Percentiles rank a stretch among this genome's conserved stretches.
Conservation (phyloP, 208 protist genomes). For the Herpetomonas samuelpessoai region DNA sequence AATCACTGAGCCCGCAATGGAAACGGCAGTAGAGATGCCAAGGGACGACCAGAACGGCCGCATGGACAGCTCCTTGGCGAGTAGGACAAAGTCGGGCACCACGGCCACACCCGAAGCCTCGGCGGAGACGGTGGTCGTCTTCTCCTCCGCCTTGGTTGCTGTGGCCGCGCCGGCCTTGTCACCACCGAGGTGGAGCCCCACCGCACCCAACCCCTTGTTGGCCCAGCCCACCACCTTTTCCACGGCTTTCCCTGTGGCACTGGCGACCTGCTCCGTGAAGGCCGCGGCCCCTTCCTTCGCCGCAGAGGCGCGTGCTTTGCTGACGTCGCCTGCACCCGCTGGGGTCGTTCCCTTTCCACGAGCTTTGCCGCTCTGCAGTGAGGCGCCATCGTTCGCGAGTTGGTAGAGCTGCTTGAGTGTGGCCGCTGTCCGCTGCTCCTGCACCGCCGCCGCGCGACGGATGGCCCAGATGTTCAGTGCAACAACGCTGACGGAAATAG, state of each 20-base stretch:
- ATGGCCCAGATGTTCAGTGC: constrained; percentile 30
- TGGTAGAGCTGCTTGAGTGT: constrained; percentile 43
- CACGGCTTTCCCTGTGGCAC: not conserved
- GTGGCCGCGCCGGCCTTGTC: not conserved
- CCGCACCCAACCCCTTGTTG: not conserved
- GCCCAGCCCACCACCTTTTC: not conserved
- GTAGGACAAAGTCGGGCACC: constrained; percentile 24
- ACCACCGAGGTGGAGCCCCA: not conserved
- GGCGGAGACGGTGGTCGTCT: not conserved
- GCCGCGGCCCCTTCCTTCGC: not conserved
- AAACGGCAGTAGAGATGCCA: constrained; percentile 19
- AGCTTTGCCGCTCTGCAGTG: no score
- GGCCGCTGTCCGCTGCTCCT: constrained; percentile 29
- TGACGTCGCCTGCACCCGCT: not conserved
- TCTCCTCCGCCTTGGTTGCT: not conserved
- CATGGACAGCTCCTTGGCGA: constrained; percentile 26
- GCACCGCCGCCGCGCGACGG: constrained; percentile 5
- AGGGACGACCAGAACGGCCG: constrained; percentile 27
- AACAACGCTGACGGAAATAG: constrained; percentile 24
- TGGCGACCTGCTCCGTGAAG: not conserved
- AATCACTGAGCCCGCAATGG: constrained; percentile 29
- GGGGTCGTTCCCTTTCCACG: no score
- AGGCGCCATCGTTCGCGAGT: constrained; percentile 13
- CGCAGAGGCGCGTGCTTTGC: not conserved
- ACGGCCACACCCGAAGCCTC: not conserved